These are phyloP conservation scores for Mycena venus DNA, from an alignment of 768 basidiomycete genomes.

Conservation along the genomic window DNA sequence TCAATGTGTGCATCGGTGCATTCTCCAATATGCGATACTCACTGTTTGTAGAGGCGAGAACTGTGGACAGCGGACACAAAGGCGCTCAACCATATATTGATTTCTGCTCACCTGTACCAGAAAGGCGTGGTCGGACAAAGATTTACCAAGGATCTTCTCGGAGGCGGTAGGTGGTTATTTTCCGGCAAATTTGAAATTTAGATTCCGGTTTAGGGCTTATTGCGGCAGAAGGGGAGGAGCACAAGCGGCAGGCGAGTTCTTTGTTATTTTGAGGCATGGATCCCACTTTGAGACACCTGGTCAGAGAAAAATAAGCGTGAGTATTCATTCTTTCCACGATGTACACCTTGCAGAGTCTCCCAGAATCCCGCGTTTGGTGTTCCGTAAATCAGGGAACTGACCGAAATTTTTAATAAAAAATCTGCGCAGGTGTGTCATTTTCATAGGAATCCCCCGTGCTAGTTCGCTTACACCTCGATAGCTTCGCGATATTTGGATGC, in stretches of 20 bases:
- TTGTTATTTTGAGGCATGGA: neutral
- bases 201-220: neutral
- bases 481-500: constrained; percentile 52
- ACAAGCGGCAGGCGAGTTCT: constrained; percentile 17
- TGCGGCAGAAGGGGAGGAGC: neutral
- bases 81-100: neutral
- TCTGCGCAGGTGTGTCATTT: constrained; percentile 40
- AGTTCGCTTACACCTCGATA: neutral
- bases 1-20: neutral
- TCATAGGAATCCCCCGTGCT: neutral
- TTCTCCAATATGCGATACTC: neutral
- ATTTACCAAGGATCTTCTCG: neutral
- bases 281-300: no score
- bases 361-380: constrained; percentile 61
- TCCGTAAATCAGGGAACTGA: constrained; percentile 52
- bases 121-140: neutral
- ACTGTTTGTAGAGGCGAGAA: neutral
- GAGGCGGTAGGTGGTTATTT: neutral
- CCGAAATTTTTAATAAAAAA: constrained; percentile 51
- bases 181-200: neutral
- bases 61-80: neutral
- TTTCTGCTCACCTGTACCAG: neutral
- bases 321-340: neutral
- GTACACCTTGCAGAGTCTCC: neutral
- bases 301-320: constrained; percentile 7